phyloP scores from a whole-genome alignment of 2,329 filamentous ascomycete genomes.

The Eutypa lata region DNA sequence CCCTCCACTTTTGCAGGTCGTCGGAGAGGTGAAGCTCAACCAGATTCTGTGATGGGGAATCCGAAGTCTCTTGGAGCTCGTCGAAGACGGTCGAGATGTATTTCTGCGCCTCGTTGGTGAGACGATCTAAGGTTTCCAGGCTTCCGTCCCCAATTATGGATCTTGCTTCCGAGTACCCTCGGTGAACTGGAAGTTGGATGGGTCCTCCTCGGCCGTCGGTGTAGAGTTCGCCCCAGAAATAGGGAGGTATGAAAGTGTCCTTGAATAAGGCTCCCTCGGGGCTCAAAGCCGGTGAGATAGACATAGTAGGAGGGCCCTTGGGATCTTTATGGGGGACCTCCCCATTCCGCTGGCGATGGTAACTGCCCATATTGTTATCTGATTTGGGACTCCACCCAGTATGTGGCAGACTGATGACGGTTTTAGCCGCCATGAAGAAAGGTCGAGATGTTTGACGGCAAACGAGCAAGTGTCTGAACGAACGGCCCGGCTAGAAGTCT shows the following conservation, averaged over 20 bases:
- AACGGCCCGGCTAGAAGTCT: too few relatives aligned
- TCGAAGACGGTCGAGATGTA: not conserved
- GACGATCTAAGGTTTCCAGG: not conserved
- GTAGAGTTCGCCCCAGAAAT: not conserved
- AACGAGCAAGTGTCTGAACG: too few relatives aligned
- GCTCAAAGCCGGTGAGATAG: not conserved
- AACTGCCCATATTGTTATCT: too few relatives aligned
- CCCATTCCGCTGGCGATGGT: too few relatives aligned
- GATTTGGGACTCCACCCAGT: too few relatives aligned
- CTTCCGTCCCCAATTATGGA: not conserved
- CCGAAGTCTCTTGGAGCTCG: not conserved
- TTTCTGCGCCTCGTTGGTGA: not conserved
- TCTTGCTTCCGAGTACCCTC: not conserved
- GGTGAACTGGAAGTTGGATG: not conserved
- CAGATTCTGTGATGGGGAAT: not conserved
- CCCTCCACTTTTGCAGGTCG: not conserved
- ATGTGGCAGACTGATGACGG: too few relatives aligned
- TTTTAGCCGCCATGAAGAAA: too few relatives aligned
- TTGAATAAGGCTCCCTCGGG: not conserved
- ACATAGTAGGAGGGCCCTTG: too few relatives aligned
- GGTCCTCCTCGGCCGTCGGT: not conserved
- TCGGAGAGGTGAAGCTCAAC: not conserved
- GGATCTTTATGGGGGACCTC: too few relatives aligned
- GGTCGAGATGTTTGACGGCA: too few relatives aligned
- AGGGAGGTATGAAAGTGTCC: not conserved